A percentile compares a stretch with the other conserved stretches of the same genome.
phyloP scores from a whole-genome alignment of 768 basidiomycete species.

The Boletales sp. region DNA sequence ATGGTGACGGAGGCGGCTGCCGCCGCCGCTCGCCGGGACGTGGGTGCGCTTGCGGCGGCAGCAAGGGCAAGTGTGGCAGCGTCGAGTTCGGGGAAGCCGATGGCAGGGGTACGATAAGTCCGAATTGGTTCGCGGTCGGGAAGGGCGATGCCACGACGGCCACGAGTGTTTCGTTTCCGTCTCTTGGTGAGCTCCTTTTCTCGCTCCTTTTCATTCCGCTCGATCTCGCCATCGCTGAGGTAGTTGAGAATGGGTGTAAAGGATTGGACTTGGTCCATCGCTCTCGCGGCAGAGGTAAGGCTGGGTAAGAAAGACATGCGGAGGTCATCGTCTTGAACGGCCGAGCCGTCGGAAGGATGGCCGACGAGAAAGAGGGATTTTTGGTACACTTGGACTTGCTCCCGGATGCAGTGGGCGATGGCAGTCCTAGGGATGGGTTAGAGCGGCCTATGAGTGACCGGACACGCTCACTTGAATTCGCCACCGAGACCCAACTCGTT shows the following conservation, averaged over 20 bases:
- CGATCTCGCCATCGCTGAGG: constrained; percentile 85
- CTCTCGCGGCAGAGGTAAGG: constrained; percentile 65
- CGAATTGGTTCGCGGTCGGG: constrained; percentile 92
- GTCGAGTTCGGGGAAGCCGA: constrained; percentile 79
- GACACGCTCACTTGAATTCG: constrained; percentile 76
- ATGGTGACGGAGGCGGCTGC: constrained; percentile 81
- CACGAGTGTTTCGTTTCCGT: constrained; percentile 80
- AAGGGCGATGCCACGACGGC: constrained; percentile 72
- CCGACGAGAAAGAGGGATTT: constrained; percentile 90
- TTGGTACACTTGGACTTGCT: constrained; percentile 89
- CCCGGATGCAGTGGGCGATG: constrained; percentile 91
- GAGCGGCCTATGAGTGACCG: background rate
- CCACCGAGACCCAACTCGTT: constrained; percentile 85
- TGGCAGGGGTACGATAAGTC: constrained; percentile 87
- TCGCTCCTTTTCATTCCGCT: constrained; percentile 84
- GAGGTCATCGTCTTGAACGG: constrained; percentile 87
- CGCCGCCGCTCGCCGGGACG: constrained; percentile 80
- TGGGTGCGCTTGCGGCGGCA: constrained; percentile 61
- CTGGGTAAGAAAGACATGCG: constrained; percentile 84
- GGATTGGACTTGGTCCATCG: constrained; percentile 70
- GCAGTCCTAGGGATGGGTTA: constrained; percentile 64
- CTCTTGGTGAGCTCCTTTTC: constrained; percentile 91
- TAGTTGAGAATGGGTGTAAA: constrained; percentile 91
- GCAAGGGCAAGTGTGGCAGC: constrained; percentile 65
- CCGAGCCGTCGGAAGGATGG: constrained; percentile 75